Evolutionary conservation across 805 yeast genomes (phyloP), one percentile per base, ranked within the genome.

Genomic region (Zygosaccharomyces bisporus): DNA sequence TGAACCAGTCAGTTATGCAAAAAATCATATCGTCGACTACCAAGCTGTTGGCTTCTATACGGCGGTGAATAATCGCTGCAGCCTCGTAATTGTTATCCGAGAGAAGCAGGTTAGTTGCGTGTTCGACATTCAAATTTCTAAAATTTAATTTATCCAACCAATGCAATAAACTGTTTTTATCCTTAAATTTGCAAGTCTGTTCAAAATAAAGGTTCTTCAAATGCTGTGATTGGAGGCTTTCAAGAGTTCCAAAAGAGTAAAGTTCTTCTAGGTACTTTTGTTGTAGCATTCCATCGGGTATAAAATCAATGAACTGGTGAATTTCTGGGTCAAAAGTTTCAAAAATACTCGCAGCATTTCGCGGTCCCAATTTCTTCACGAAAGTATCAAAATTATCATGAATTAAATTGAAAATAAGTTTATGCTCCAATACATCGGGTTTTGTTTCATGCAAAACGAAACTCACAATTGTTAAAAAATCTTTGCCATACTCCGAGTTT

Each of bases 261-360:
- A 59, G 37, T 13, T 44, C 42, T 12, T 51, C 55, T 18, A 62
- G 41, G 46, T 61, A 63, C 19, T 41, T 32, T 27, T 34, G 47
- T 38, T 53, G 52, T 6, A 29, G 4, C 2, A 34, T 10, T 10
- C 49, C 47, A 25, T 37, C 39, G 4, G 21, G 8, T 4, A 50
- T 13, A 1, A 29, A 14, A 7, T 46, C 20, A 10, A 60, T 50
- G 7, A 34, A 34, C 9, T 34, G 10, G 50, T 62, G 65, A 1
- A 63, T 23, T 6, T 48, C 39, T 6, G 51, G 35, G 35, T 60
- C 63, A 42, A 51, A 49, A 2, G 38, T 14, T 7, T 54, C 50
- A 13, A 54, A 39, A 2, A 51, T 9, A 1, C 35, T 14, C 1
- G 54, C 58, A 1, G 51, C 40, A 7, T 31, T 16, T 10, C 32